Percentiles rank a stretch among this genome's conserved stretches.
These are phyloP conservation scores for Fusarium setosum DNA, from an alignment of 2,329 filamentous ascomycete species.

Conservation along the genomic window DNA sequence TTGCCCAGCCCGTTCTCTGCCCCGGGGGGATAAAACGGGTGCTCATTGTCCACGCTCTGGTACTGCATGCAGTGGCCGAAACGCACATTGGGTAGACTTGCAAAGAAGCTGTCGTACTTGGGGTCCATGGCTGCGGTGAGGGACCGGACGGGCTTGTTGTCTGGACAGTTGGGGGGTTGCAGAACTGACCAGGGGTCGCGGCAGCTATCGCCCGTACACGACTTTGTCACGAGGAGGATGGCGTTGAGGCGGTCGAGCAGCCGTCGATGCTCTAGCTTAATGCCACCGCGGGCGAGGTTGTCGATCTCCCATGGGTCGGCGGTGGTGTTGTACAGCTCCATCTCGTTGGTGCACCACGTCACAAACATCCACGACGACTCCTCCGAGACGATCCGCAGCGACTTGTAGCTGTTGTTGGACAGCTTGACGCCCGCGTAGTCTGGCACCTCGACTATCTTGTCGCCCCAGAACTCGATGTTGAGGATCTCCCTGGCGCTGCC, in stretches of 20 bases:
- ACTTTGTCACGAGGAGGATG: constrained; percentile 68
- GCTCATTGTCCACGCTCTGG: constrained; percentile 11
- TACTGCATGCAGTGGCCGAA: constrained; percentile 19
- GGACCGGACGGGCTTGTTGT: background rate
- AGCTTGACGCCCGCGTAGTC: background rate
- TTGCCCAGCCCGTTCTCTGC: constrained; percentile 9
- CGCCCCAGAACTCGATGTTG: constrained; percentile 63
- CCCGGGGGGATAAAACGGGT: constrained; percentile 8
- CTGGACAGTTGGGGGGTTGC: background rate
- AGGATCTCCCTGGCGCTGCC: background rate
- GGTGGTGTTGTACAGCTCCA: constrained; percentile 62
- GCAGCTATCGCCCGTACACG: constrained; percentile 64
- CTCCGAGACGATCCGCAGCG: constrained; percentile 55
- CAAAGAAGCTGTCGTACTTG: constrained; percentile 16
- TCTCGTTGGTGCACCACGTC: constrained; percentile 63
- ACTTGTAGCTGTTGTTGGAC: constrained; percentile 65
- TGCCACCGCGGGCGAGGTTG: constrained; percentile 5
- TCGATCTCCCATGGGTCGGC: constrained; percentile 34
- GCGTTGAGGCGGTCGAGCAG: constrained; percentile 63
- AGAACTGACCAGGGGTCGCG: constrained; percentile 59
- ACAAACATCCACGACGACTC: constrained; percentile 64
- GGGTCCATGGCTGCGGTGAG: background rate
- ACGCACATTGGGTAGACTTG: constrained; percentile 2
- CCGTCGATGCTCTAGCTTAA: constrained; percentile 29
- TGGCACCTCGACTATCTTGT: constrained; percentile 38